Evolutionary conservation across 257 asterid species (phyloP).

Genomic region (Perilla frutescens): DNA sequence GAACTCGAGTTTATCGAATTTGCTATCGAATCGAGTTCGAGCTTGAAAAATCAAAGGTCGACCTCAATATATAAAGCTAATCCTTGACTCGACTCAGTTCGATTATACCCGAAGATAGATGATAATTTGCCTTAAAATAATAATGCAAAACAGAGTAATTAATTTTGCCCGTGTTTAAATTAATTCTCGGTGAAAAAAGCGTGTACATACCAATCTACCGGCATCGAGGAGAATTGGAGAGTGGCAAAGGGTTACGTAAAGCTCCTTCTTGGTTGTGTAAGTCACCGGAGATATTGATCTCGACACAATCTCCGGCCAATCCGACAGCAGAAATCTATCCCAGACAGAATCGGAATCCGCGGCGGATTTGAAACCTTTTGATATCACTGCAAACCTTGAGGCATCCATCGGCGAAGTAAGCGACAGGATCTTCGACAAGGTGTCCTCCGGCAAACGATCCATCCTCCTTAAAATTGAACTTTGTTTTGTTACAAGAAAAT

Average conservation of each 20-base stretch:
- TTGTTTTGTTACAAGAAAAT: too few species aligned
- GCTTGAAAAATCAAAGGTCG: too few species aligned
- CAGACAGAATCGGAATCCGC: conserved; percentile 32
- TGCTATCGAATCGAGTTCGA: too few species aligned
- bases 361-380: conserved; percentile 32
- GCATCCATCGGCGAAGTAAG: conserved; percentile 34
- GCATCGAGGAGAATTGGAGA: conserved; percentile 42
- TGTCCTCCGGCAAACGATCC: conserved; percentile 18
- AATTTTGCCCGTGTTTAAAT: too few species aligned
- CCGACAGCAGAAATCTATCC: conserved; percentile 45
- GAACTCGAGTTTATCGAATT: too few species aligned
- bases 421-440: conserved; percentile 25
- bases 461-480: too few species aligned
- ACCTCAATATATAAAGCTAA: too few species aligned
- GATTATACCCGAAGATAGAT: too few species aligned
- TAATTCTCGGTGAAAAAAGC: too few species aligned
- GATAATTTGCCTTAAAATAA: too few species aligned
- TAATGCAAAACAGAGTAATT: too few species aligned
- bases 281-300: conserved; percentile 31
- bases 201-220: conserved; percentile 41
- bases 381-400: conserved; percentile 32
- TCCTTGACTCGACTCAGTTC: too few species aligned
- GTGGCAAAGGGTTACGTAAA: conserved; percentile 40
- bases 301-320: conserved; percentile 37
- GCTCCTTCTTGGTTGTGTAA: conserved; percentile 39